Conservation (phyloP, 2,329 filamentous ascomycete genomes). For the Hymenoscyphus scutula region DNA sequence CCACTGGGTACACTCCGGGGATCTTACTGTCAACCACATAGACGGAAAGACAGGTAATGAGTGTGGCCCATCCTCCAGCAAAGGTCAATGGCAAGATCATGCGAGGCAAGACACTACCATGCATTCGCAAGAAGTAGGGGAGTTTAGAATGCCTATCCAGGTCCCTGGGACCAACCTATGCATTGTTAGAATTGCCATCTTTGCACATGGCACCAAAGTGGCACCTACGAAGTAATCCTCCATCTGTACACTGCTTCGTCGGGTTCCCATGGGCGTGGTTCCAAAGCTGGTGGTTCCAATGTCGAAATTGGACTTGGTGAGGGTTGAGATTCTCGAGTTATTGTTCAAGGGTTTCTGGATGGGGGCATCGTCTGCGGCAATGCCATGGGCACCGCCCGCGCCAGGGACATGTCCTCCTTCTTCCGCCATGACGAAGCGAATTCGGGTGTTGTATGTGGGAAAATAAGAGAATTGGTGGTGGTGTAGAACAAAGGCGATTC, state of each 20-base stretch:
- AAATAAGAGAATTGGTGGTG: neutral
- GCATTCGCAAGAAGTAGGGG: conserved; percentile 72
- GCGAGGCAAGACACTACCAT: conserved; percentile 71
- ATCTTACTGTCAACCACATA: conserved; percentile 38
- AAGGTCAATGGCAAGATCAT: conserved; percentile 68
- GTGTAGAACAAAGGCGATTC: neutral
- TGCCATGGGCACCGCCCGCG: neutral
- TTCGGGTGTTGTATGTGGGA: neutral
- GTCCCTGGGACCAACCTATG: conserved; percentile 58
- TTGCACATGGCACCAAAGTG: neutral
- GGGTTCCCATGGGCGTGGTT: conserved; percentile 24
- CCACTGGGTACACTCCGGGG: conserved; percentile 12
- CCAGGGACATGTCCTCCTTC: conserved; percentile 15
- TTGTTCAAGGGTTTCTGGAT: conserved; percentile 7
- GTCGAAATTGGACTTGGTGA: conserved; percentile 17
- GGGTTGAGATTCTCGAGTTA: conserved; percentile 19
- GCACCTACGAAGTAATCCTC: conserved; percentile 33
- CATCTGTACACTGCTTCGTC: conserved; percentile 10
- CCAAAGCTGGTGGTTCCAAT: conserved; percentile 7
- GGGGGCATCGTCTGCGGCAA: neutral
- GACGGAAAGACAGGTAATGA: conserved; percentile 57
- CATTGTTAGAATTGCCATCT: conserved; percentile 3
- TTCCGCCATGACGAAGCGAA: conserved; percentile 21
- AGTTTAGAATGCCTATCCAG: conserved; percentile 73
- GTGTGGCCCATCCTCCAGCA: conserved; percentile 62